Percentiles rank a stretch among this genome's conserved stretches.
Conservation (phyloP, 352 stramenopile genomes). For the Pythium myriotylum region DNA sequence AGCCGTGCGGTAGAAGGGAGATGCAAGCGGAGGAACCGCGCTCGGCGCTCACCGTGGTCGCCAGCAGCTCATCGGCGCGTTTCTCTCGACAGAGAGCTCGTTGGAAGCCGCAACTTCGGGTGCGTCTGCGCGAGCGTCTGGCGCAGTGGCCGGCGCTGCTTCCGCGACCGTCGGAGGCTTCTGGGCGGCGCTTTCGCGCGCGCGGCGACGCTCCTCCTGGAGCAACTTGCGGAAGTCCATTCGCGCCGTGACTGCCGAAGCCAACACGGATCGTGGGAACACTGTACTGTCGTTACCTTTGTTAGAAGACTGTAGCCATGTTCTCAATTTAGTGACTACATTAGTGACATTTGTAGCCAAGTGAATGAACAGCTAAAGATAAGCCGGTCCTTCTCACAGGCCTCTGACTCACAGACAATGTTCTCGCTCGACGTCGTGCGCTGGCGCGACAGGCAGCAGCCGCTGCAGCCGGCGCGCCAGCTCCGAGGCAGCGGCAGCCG, state of each 20-base stretch:
- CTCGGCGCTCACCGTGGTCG: background rate
- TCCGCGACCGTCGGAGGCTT: background rate
- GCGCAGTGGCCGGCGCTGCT: background rate
- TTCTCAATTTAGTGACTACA: background rate
- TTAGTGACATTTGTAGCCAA: background rate
- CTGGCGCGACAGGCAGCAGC: constrained; percentile 44
- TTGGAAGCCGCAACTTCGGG: background rate
- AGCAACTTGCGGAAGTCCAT: constrained; percentile 65
- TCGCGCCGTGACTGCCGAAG: background rate
- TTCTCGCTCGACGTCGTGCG: constrained; percentile 63
- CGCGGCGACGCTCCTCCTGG: constrained; percentile 50
- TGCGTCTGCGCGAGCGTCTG: background rate
- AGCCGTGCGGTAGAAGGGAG: background rate
- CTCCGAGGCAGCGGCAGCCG: constrained; percentile 15
- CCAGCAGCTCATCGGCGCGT: constrained; percentile 16
- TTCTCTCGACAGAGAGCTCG: background rate
- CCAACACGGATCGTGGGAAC: too few relatives aligned
- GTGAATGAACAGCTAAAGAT: constrained; percentile 20
- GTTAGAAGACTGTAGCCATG: constrained; percentile 24
- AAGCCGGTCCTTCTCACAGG: background rate
- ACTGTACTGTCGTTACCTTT: background rate
- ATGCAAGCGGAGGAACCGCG: background rate
- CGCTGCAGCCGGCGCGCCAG: constrained; percentile 11
- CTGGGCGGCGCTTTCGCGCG: constrained; percentile 18
- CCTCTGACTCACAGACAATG: constrained; percentile 32